Conservation (phyloP, 2,329 filamentous ascomycete genomes). For the Volutella citrinella region DNA sequence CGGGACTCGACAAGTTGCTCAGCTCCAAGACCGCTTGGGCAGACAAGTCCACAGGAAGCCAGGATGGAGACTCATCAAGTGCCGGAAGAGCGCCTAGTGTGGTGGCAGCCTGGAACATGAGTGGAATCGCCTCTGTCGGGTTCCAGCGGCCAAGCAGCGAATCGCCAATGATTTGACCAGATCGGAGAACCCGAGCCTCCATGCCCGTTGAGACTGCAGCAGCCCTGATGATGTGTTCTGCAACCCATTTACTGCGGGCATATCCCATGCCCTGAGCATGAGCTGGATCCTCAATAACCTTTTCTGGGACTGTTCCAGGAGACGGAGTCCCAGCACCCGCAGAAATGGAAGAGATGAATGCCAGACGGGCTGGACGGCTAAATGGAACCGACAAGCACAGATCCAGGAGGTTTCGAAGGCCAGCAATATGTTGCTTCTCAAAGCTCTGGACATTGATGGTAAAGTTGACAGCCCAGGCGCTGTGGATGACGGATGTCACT, state of each 20-base stretch:
- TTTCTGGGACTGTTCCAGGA: slow-evolving; percentile 34
- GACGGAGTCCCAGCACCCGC: slow-evolving; percentile 37
- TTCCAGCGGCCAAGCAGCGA: slow-evolving; percentile 46
- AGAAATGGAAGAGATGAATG: slow-evolving; percentile 44
- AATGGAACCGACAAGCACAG: slow-evolving; percentile 34
- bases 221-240: slow-evolving; percentile 40
- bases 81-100: slow-evolving; percentile 44
- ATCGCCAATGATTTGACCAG: slow-evolving; percentile 48
- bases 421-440: slow-evolving; percentile 43
- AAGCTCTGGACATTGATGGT: slow-evolving; percentile 47
- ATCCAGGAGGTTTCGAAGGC: slow-evolving; percentile 42
- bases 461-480: slow-evolving; percentile 55
- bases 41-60: slow-evolving; percentile 38
- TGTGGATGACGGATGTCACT: slow-evolving; percentile 45
- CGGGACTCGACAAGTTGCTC: slow-evolving; percentile 13
- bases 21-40: slow-evolving; percentile 34
- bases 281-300: slow-evolving; percentile 28
- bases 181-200: slow-evolving; percentile 34
- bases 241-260: slow-evolving; percentile 46
- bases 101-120: slow-evolving; percentile 45
- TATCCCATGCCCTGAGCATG: slow-evolving; percentile 51
- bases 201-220: slow-evolving; percentile 29
- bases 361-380: slow-evolving; percentile 34
- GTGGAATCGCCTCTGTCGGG: slow-evolving; percentile 44
- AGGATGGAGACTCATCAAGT: slow-evolving; percentile 36